phyloP scores from a whole-genome alignment of 768 basidiomycete genomes.

The Tricholoma bakamatsutake region DNA sequence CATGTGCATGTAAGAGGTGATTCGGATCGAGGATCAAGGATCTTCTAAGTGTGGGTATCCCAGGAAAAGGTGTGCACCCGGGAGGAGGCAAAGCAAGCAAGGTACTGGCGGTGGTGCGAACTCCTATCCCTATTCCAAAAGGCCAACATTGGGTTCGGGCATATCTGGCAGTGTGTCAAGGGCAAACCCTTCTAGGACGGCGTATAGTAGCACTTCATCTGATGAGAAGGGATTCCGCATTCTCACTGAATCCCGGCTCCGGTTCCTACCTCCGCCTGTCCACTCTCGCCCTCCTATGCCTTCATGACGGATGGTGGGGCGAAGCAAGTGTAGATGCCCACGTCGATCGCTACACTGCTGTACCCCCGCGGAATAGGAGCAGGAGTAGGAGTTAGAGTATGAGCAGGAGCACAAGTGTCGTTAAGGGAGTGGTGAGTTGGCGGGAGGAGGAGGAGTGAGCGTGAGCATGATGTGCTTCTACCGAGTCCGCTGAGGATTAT shows the following conservation, averaged over 20 bases:
- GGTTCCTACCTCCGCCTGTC: neutral
- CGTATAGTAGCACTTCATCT: neutral
- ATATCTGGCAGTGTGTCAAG: conserved; percentile 7
- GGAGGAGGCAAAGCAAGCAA: neutral
- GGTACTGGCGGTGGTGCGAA: neutral
- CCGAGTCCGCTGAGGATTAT: conserved; percentile 51
- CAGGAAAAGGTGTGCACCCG: neutral
- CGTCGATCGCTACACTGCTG: conserved; percentile 35
- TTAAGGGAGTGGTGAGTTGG: conserved; percentile 3
- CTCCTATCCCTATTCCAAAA: neutral
- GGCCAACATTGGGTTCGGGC: neutral
- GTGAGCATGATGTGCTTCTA: conserved; percentile 28
- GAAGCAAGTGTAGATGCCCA: conserved; percentile 2
- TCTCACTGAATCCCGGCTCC: conserved; percentile 28
- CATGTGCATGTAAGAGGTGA: neutral
- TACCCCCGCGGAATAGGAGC: conserved; percentile 25
- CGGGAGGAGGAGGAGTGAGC: too few species aligned
- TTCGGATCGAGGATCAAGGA: neutral
- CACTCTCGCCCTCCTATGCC: conserved; percentile 2
- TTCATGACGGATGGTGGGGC: conserved; percentile 7
- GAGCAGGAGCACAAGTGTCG: conserved; percentile 22
- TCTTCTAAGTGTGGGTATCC: neutral
- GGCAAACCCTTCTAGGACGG: conserved; percentile 12
- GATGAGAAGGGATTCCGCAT: conserved; percentile 35
- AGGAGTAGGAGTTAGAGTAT: conserved; percentile 13